Conservation (phyloP, 2,329 filamentous ascomycete species). For the Pseudogymnoascus pannorum region DNA sequence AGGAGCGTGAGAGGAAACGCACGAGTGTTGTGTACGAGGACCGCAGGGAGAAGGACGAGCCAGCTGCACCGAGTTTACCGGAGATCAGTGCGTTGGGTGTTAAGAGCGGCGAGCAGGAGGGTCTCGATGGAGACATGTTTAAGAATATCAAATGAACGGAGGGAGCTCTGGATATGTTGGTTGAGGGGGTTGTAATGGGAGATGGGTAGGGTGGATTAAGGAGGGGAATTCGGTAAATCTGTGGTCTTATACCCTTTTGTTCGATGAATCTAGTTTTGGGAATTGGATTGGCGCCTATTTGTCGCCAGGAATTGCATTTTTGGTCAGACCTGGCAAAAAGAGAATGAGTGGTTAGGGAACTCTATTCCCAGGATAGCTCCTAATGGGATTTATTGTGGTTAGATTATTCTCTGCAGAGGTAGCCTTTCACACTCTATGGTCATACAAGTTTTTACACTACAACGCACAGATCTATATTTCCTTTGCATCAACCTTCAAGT, state of each 20-base stretch:
- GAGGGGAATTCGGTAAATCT: conserved; percentile 6
- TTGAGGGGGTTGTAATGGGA: background rate
- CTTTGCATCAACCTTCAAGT: conserved; percentile 26
- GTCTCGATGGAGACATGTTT: conserved; percentile 29
- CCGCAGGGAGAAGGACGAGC: conserved; percentile 16
- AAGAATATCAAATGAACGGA: conserved; percentile 28
- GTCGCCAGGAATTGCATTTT: background rate
- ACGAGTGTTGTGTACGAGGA: conserved; percentile 24
- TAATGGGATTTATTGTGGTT: background rate
- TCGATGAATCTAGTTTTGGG: conserved; percentile 8
- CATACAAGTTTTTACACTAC: conserved; percentile 10
- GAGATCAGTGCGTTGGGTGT: conserved; percentile 28
- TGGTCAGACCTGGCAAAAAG: background rate
- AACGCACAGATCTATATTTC: background rate
- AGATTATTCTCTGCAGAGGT: background rate
- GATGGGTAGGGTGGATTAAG: background rate
- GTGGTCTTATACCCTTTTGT: conserved; percentile 10
- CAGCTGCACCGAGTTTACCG: conserved; percentile 29
- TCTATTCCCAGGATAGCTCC: background rate
- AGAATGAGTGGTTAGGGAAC: background rate
- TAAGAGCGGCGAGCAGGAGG: conserved; percentile 25
- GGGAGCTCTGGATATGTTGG: background rate
- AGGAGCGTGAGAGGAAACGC: conserved; percentile 16
- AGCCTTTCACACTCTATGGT: conserved; percentile 1
- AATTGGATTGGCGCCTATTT: conserved; percentile 10